A percentile compares a stretch with the other conserved stretches of the same genome.
These are phyloP conservation scores for Excoecaria agallocha DNA, from an alignment of 345 rosid species.

Conservation along the genomic window DNA sequence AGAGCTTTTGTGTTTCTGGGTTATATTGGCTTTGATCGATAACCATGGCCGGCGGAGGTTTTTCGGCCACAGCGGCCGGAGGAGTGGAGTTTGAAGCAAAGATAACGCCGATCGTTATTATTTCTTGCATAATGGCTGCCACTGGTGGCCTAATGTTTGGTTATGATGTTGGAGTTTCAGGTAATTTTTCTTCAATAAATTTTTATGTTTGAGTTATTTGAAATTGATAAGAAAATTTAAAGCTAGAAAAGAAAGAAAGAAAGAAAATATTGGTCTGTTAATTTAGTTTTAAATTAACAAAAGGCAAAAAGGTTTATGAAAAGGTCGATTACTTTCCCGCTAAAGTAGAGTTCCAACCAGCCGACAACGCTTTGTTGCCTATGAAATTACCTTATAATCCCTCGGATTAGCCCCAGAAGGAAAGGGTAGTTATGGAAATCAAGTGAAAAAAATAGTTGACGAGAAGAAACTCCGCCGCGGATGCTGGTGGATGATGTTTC, in stretches of 20 bases:
- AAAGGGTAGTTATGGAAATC: not conserved
- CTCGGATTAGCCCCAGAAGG: not conserved
- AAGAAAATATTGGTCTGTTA: not conserved
- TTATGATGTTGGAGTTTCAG: conserved; percentile 89
- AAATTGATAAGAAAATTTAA: not conserved
- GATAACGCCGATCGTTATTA: conserved; percentile 84
- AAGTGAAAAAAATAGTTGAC: not conserved
- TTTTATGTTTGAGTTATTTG: not conserved
- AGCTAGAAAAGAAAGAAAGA: not conserved
- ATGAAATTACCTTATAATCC: not conserved
- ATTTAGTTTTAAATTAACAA: not conserved
- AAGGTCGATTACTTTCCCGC: conserved; percentile 13
- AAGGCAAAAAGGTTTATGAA: not conserved
- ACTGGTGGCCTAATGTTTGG: conserved; percentile 99
- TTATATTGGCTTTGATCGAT: not conserved
- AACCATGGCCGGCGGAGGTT: conserved; percentile 76
- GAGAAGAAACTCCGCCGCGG: not conserved
- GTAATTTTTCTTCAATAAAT: conserved; percentile 27
- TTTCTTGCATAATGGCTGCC: conserved; percentile 94
- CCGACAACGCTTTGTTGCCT: not conserved
- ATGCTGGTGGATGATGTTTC: not conserved
- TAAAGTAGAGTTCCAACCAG: conserved; percentile 11
- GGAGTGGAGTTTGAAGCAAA: conserved; percentile 77
- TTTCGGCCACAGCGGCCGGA: conserved; percentile 46
- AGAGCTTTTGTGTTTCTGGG: not conserved